Evolutionary conservation across 352 stramenopile genomes (phyloP), one percentile per base, ranked within the genome.

Genomic region (Phytophthora sp.): DNA sequence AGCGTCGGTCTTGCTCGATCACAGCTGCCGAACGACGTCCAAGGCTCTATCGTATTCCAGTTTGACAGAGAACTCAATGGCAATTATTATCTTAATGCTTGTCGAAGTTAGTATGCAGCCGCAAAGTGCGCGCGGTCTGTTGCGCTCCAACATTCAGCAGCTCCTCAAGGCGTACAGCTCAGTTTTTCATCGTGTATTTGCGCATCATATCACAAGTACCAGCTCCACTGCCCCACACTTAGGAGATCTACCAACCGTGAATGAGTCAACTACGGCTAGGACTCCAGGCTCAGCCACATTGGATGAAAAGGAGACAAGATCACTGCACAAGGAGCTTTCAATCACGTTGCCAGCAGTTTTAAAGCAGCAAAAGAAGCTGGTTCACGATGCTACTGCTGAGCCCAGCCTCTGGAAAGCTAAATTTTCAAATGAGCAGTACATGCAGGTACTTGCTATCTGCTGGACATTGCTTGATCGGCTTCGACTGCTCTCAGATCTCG

Each of bases 41-140:
- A 65, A 34, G 43, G 23, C 55, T 5, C 42, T 84, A 1, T 84
- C 83, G 39, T 90, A 92, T 59, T 83, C 80, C 9, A 87, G 64
- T 27, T 42, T 92, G 38, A 86, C 83, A 0, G 69, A 89, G 45
- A 92, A 87, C 39, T 81, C 78, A 32, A 55, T 90, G 31, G 83
- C 76, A n/a, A 88, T 92, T 57, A 43, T 91, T 18, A 81, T 88
- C 21, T 65, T 91, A 5, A 82, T 91, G 58, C 35, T 90, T 5
- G 66, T 89, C 2, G 84, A 92, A 49, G 60, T 74, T 5, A 52
- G 62, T 18, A 46, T 89, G 10, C 57, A 76, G 0, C 84, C 84
- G 6, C 61, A 81, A 28, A 91, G 81, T 28, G 79, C 84, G 1
- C 77, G 69, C 7, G 67, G 54, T 2, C 55, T 92, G 3, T 51